These are phyloP conservation scores for Nothophaeocryptopus gaeumannii DNA, from an alignment of 2,329 filamentous ascomycete species.

Conservation along the genomic window DNA sequence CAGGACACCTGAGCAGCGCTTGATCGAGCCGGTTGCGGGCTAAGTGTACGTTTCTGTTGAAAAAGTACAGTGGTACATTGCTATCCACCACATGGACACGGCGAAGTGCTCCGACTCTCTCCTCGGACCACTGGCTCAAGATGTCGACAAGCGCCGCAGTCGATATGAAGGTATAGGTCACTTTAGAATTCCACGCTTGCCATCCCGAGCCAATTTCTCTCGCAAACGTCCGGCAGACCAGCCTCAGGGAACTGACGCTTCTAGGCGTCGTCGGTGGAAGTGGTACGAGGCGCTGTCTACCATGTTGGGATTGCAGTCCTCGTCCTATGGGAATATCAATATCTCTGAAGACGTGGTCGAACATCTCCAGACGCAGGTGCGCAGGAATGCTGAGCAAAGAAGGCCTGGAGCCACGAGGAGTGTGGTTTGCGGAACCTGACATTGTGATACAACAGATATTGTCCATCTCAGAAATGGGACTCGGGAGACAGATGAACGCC, in stretches of 20 bases:
- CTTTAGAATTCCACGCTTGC: slow-evolving; percentile 6
- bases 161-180: slow-evolving; percentile 10
- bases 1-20: slow-evolving; percentile 2
- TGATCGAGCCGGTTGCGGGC: slow-evolving; percentile 1
- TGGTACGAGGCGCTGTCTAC: background rate
- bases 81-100: slow-evolving; percentile 4
- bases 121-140: slow-evolving; percentile 8
- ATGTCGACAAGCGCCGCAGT: slow-evolving; percentile 10
- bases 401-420: too few species aligned
- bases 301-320: background rate
- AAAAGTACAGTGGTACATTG: slow-evolving; percentile 1
- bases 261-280: background rate
- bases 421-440: too few species aligned
- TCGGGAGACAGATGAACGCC: too few species aligned
- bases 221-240: slow-evolving; percentile 2
- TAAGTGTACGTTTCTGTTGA: background rate
- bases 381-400: slow-evolving; percentile 1
- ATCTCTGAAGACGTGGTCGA: background rate
- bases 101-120: slow-evolving; percentile 2
- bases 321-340: background rate
- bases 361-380: slow-evolving; percentile 2
- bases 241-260: background rate
- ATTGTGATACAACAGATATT: too few species aligned
- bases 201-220: slow-evolving; percentile 1
- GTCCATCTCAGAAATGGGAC: too few species aligned